Conservation (phyloP, 805 yeast species). For the Kazachstania psychrophila region DNA sequence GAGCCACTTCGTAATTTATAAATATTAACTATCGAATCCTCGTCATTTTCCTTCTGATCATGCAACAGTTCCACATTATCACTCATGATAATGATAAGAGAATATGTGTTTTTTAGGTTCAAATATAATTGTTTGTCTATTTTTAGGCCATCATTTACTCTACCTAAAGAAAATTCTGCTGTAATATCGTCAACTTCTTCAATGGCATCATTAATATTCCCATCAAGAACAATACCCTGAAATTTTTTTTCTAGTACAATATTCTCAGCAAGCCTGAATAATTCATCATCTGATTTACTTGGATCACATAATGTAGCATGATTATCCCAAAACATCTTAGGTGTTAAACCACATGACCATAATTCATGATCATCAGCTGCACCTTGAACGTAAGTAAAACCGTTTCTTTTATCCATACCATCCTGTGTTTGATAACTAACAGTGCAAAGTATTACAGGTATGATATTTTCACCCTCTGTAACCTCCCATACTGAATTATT, state of each 20-base stretch:
- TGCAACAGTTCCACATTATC: slow-evolving; percentile 2
- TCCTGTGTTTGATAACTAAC: slow-evolving; percentile 56
- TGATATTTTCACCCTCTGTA: slow-evolving; percentile 30
- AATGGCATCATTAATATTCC: slow-evolving; percentile 10
- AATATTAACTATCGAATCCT: slow-evolving; percentile 3
- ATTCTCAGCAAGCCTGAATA: slow-evolving; percentile 12
- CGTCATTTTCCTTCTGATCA: neutral
- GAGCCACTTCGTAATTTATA: slow-evolving; percentile 30
- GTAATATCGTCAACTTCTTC: slow-evolving; percentile 14
- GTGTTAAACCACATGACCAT: slow-evolving; percentile 57
- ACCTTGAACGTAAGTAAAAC: slow-evolving; percentile 71
- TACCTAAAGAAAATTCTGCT: slow-evolving; percentile 16
- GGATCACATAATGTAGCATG: slow-evolving; percentile 23
- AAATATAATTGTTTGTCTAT: slow-evolving; percentile 6
- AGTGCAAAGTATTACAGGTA: slow-evolving; percentile 46
- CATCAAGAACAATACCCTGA: neutral
- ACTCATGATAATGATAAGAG: slow-evolving; percentile 17
- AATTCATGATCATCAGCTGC: slow-evolving; percentile 92
- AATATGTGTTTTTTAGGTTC: slow-evolving; percentile 8
- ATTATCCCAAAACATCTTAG: slow-evolving; percentile 50
- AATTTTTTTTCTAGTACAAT: slow-evolving; percentile 1
- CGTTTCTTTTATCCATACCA: slow-evolving; percentile 40
- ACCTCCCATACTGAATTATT: slow-evolving; percentile 25
- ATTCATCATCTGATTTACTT: slow-evolving; percentile 25
- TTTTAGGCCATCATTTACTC: slow-evolving; percentile 9